These are phyloP conservation scores for Rhodofomes roseus DNA, from an alignment of 1,284 basidiomycete genomes.

Conservation along the genomic window DNA sequence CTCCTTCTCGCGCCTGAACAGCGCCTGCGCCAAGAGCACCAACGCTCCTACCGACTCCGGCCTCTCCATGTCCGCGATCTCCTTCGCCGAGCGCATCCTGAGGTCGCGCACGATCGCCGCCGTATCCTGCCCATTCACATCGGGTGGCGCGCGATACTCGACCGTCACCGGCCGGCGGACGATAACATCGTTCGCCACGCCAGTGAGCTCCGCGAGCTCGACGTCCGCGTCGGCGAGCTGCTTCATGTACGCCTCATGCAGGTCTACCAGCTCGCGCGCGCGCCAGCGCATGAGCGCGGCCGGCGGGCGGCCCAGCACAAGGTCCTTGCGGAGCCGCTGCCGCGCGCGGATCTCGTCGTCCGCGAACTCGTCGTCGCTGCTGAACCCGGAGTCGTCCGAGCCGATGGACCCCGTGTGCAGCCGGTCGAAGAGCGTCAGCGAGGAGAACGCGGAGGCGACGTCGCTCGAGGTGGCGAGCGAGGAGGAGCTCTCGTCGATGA, in stretches of 20 bases:
- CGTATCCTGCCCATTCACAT: slow-evolving; percentile 1
- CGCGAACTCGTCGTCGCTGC: slow-evolving; percentile 10
- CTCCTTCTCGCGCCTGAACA: slow-evolving; percentile 6
- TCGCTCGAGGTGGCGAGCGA: background rate
- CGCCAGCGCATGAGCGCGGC: background rate
- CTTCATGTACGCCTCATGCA: slow-evolving; percentile 6
- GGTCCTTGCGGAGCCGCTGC: slow-evolving; percentile 1
- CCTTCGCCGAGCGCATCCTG: slow-evolving; percentile 6
- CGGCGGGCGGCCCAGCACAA: slow-evolving; percentile 5
- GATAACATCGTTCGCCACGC: background rate
- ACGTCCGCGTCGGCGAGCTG: slow-evolving; percentile 8
- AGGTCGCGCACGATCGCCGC: slow-evolving; percentile 5
- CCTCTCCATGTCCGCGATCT: background rate
- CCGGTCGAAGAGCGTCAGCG: slow-evolving; percentile 2
- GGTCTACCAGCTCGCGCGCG: background rate
- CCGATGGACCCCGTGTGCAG: slow-evolving; percentile 2
- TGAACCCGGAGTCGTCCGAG: slow-evolving; percentile 10
- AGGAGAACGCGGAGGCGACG: slow-evolving; percentile 4
- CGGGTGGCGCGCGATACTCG: background rate
- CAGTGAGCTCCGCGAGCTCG: slow-evolving; percentile 8
- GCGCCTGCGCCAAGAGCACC: slow-evolving; percentile 7
- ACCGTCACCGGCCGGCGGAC: background rate
- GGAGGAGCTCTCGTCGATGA: background rate
- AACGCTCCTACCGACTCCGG: background rate
- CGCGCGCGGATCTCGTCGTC: background rate